Conservation (phyloP, 257 asterid species). For the Ehretia macrophylla region DNA sequence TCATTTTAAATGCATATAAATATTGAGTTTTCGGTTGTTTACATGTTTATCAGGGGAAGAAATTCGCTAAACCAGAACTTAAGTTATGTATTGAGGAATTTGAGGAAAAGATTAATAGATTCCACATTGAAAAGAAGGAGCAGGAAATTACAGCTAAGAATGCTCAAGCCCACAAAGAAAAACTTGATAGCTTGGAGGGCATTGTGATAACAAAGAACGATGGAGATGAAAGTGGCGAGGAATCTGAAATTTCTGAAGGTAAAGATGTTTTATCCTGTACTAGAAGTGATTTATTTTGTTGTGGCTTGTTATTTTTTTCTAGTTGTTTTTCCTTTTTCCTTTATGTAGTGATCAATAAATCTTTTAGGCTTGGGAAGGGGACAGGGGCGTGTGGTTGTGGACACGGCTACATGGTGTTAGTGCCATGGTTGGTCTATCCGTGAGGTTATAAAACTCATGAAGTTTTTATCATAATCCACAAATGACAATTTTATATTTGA, state of each 20-base stretch:
- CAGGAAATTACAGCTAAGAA: conserved; percentile 70
- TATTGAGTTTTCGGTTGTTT: background rate
- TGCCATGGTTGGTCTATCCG: background rate
- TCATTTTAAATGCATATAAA: background rate
- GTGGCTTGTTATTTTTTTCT: background rate
- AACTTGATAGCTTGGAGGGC: conserved; percentile 41
- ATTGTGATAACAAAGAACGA: conserved; percentile 31
- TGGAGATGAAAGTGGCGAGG: conserved; percentile 42
- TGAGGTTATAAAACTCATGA: no score
- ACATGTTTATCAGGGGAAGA: conserved; percentile 52
- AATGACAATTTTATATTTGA: background rate
- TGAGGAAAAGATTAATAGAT: conserved; percentile 70
- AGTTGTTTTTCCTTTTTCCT: background rate
- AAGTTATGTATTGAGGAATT: conserved; percentile 85
- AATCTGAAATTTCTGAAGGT: conserved; percentile 76
- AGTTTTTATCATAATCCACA: background rate
- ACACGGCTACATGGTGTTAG: background rate
- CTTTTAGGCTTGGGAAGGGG: background rate
- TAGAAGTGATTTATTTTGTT: background rate
- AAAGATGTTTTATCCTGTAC: conserved; percentile 7
- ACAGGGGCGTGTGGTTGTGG: background rate
- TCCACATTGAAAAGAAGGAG: conserved; percentile 79
- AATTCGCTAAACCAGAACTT: conserved; percentile 83
- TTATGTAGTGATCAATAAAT: background rate
- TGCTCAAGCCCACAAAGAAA: conserved; percentile 77